Evolutionary conservation across 176 grass and related monocot species (phyloP).

Genomic region (Carex scoparia): DNA sequence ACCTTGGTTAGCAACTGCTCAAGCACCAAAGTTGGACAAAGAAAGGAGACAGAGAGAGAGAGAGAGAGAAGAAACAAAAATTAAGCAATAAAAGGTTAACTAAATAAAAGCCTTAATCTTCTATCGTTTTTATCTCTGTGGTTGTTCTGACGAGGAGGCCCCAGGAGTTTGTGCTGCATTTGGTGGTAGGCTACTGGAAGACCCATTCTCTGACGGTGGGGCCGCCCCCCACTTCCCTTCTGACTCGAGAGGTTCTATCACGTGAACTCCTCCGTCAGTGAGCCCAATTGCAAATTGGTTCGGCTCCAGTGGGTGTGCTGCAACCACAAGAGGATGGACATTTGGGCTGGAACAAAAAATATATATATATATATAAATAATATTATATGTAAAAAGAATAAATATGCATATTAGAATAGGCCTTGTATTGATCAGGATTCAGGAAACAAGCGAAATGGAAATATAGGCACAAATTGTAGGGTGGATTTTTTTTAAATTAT

Average conservation of each 20-base stretch:
- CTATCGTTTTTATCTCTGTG: slow-evolving; percentile 17
- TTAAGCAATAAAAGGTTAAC: slow-evolving; percentile 22
- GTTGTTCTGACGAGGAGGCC: slow-evolving; percentile 23
- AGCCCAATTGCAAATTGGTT: slow-evolving; percentile 90
- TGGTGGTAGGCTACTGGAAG: slow-evolving; percentile 60
- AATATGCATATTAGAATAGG: background rate
- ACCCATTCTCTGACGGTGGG: slow-evolving; percentile 83
- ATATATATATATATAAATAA: slow-evolving; percentile 6
- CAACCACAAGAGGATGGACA: slow-evolving; percentile 83
- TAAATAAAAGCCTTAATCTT: slow-evolving; percentile 16
- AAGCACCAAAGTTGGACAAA: slow-evolving; percentile 5
- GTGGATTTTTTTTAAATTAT: background rate
- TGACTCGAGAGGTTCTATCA: slow-evolving; percentile 83
- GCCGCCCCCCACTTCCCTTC: slow-evolving; percentile 91
- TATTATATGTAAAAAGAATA: background rate
- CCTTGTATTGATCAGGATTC: background rate
- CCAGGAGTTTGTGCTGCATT: slow-evolving; percentile 17
- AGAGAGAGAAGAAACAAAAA: slow-evolving; percentile 8
- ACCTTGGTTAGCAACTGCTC: slow-evolving; percentile 21
- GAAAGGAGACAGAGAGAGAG: background rate
- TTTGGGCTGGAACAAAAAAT: slow-evolving; percentile 43
- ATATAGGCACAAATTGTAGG: background rate
- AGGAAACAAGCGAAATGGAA: background rate
- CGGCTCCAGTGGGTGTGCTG: slow-evolving; percentile 83
- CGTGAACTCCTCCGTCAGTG: slow-evolving; percentile 73